Conservation (phyloP, 176 grass and related monocot genomes). For the Oryza longistaminata region DNA sequence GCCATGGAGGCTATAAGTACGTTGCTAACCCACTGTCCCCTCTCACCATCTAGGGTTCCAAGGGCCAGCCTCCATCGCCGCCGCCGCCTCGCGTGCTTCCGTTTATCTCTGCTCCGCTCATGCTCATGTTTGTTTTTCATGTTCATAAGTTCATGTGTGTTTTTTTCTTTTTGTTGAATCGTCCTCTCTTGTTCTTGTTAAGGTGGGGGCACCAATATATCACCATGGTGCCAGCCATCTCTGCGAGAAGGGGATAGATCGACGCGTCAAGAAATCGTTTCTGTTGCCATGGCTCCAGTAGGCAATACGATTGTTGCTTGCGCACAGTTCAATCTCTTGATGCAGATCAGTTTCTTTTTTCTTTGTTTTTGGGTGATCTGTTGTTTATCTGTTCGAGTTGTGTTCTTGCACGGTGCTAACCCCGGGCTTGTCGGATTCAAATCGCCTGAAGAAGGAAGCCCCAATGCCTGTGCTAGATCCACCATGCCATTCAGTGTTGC, state of each 20-base stretch:
- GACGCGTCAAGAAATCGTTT: constrained; percentile 85
- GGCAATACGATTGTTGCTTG: constrained; percentile 75
- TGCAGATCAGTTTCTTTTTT: no score
- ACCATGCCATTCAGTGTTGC: constrained; percentile 71
- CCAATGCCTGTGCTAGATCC: constrained; percentile 66
- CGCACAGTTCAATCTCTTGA: constrained; percentile 22
- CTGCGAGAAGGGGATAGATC: constrained; percentile 38
- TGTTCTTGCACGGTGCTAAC: constrained; percentile 54
- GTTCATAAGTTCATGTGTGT: no score
- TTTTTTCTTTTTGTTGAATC: background rate
- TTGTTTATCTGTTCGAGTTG: background rate
- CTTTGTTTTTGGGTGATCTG: no score
- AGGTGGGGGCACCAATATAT: background rate
- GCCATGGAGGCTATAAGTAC: constrained; percentile 8
- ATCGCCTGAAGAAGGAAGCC: constrained; percentile 56
- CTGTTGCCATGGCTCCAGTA: constrained; percentile 53
- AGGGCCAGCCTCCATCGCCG: no score
- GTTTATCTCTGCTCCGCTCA: background rate
- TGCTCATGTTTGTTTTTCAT: background rate
- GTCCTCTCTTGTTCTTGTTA: constrained; percentile 10
- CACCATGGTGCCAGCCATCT: background rate
- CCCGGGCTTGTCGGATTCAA: constrained; percentile 58
- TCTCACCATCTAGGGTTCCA: background rate
- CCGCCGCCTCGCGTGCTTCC: no score
- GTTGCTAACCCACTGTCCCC: background rate